These are phyloP conservation scores for Globisporangium echinulatum DNA, from an alignment of 352 stramenopile species.

Conservation along the genomic window DNA sequence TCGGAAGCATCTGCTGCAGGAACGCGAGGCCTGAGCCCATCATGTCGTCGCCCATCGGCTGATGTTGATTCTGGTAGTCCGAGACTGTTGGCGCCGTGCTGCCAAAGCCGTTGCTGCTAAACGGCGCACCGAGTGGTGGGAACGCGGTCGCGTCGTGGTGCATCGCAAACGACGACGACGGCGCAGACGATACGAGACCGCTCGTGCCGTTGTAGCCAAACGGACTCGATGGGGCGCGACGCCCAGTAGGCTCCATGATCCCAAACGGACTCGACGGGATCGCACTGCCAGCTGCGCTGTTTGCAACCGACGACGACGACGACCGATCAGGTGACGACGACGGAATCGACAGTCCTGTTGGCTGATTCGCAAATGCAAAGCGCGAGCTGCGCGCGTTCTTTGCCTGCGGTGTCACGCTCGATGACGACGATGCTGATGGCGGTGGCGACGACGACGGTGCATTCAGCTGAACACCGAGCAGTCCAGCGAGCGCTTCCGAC, in stretches of 20 bases:
- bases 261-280: conserved; percentile 15
- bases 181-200: background rate
- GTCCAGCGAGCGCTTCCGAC: conserved; percentile 55
- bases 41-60: conserved; percentile 6
- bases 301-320: background rate
- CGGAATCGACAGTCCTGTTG: conserved; percentile 14
- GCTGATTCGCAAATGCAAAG: conserved; percentile 76
- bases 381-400: conserved; percentile 55
- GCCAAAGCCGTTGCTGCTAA: conserved; percentile 24
- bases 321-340: conserved; percentile 1
- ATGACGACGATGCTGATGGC: conserved; percentile 23
- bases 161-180: conserved; percentile 19
- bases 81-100: conserved; percentile 12
- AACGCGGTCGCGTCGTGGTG: conserved; percentile 30
- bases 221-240: conserved; percentile 5
- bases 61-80: background rate
- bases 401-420: conserved; percentile 19
- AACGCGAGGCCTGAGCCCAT: conserved; percentile 54
- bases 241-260: conserved; percentile 7
- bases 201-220: conserved; percentile 15
- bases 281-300: conserved; percentile 1
- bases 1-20: conserved; percentile 84
- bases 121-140: conserved; percentile 31
- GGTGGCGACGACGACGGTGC: background rate
- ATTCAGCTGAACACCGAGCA: conserved; percentile 52